Evolutionary conservation across 2,329 filamentous ascomycete genomes (phyloP), one percentile per base, ranked within the genome.

Genomic region (Calonectria honghensis): DNA sequence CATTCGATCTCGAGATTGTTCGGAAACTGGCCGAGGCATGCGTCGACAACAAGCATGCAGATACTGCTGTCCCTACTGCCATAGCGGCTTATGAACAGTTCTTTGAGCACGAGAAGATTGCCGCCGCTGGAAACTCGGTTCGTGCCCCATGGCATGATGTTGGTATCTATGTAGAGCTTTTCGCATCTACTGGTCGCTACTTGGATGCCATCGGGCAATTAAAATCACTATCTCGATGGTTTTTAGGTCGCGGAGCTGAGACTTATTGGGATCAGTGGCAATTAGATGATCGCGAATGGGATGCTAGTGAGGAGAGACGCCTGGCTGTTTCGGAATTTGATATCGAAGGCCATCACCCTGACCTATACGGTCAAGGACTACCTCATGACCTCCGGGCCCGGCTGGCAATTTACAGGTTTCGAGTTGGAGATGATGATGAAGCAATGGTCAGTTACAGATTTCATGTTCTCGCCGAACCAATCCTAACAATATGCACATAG

Each of bases 231-330:
- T 91, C 94, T 29, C 90, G 97, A 72, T 98, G 96, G 95, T 88
- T 98, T 70, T 88, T 98, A 50, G 94, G 95, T 11, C 92, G 97
- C 64, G 87, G 89, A 45, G 87, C 90, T 6, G 96, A 99, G 83
- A 84, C 81, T 0, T 95, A 92, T 80, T 99, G 97, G 97, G 94
- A 97, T 73, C 83, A 89, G 11, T 89, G 90, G 77, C 87, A 90
- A 37, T 88, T 91, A 6, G 95, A 98, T 82, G 96, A 98, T 83
- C 90, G 96, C 72, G 97, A 99, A 85, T 99, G 96, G 92, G 97
- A 99, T 83, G 85, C 90, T 6, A 90, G 93, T 57, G 91, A 95
- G 81, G 88, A 90, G 27, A 93, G 97, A 75, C 92, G 96, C 72
- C 83, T 87, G 2, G 85, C 89, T 72, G 89, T 94, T 6, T 84